Conservation (phyloP, 805 yeast species). For the Myxozyma lipomycoides region DNA sequence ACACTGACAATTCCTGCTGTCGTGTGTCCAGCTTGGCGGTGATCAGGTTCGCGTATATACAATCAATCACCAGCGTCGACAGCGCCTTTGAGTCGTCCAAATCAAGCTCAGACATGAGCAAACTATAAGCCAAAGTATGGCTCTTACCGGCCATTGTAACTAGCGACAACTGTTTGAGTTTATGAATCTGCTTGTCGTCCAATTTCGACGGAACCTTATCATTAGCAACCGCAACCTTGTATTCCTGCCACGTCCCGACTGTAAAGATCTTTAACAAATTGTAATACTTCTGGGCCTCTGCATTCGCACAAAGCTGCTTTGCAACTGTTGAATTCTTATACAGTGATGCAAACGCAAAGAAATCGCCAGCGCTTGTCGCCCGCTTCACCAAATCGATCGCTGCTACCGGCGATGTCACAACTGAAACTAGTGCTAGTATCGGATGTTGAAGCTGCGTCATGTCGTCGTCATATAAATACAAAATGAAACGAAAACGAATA, state of each 20-base stretch:
- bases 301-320: constrained; percentile 1
- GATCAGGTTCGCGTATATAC: constrained; percentile 18
- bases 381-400: constrained; percentile 21
- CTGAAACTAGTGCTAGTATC: constrained; percentile 17
- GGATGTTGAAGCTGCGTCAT: constrained; percentile 8
- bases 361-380: constrained; percentile 18
- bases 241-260: constrained; percentile 24
- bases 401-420: constrained; percentile 15
- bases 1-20: constrained; percentile 11
- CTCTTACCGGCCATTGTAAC: constrained; percentile 14
- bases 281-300: constrained; percentile 1
- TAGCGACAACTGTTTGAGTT: constrained; percentile 23
- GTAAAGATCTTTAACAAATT: constrained; percentile 17
- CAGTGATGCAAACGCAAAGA: constrained; percentile 12
- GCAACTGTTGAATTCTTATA: constrained; percentile 4
- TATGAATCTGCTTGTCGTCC: constrained; percentile 13
- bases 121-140: constrained; percentile 14
- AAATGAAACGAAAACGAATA: background rate
- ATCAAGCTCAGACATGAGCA: constrained; percentile 9
- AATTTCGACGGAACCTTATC: constrained; percentile 5
- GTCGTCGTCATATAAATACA: background rate
- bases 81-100: constrained; percentile 8
- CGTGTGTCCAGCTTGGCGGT: constrained; percentile 23
- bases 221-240: background rate
- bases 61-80: constrained; percentile 12